Percentiles rank a stretch among this genome's conserved stretches.
Conservation (phyloP, 1,139 yeast genomes). For the Pneumocystis canis region DNA sequence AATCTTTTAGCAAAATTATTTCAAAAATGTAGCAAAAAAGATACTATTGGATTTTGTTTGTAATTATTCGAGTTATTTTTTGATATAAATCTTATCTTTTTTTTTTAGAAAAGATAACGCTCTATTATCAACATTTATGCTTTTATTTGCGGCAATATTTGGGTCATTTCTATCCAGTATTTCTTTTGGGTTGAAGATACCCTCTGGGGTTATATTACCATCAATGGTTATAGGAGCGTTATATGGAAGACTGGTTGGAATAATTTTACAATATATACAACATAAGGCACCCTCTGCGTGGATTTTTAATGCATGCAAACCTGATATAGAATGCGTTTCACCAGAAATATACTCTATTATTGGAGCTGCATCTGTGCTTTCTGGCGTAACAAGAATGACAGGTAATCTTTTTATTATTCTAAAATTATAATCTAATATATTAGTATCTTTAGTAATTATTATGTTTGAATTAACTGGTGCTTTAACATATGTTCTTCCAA, state of each 20-base stretch:
- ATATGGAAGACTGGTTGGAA: constrained; percentile 43
- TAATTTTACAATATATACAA: constrained; percentile 28
- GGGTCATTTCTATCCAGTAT: constrained; percentile 22
- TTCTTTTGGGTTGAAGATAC: constrained; percentile 48
- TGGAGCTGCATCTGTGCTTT: constrained; percentile 53
- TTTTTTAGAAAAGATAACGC: not conserved
- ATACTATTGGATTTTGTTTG: not conserved
- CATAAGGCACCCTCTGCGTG: constrained; percentile 11
- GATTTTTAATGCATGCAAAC: constrained; percentile 15
- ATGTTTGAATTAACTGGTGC: constrained; percentile 48
- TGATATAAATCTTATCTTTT: not conserved
- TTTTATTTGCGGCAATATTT: not conserved
- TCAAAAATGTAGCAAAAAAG: not conserved
- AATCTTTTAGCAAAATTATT: constrained; percentile 37
- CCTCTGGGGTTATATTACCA: constrained; percentile 55
- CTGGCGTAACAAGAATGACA: constrained; percentile 54
- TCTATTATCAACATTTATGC: not conserved
- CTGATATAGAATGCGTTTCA: constrained; percentile 26
- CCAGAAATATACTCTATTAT: constrained; percentile 53
- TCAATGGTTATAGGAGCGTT: constrained; percentile 57
- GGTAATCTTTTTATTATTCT: not conserved
- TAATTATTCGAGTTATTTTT: not conserved
- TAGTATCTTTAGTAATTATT: constrained; percentile 42
- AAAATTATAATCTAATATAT: not conserved
- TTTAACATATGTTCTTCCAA: constrained; percentile 35